phyloP scores from a whole-genome alignment of 352 stramenopile species.

The Globisporangium spinosum region DNA sequence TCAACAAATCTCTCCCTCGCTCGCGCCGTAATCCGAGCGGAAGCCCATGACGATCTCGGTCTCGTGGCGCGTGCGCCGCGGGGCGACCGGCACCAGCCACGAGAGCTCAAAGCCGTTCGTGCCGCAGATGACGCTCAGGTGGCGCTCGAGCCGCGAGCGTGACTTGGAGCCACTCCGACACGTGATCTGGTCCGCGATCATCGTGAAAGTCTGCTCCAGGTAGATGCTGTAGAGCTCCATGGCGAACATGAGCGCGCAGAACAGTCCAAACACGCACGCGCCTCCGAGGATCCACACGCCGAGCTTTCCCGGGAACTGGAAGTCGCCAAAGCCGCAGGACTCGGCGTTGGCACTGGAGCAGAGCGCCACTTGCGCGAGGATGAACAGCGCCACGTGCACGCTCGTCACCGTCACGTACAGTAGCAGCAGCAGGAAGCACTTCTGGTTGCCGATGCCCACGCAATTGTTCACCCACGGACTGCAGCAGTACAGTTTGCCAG shows the following conservation, averaged over 20 bases:
- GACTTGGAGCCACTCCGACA: slow-evolving; percentile 58
- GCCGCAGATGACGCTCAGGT: slow-evolving; percentile 75
- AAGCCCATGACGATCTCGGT: slow-evolving; percentile 63
- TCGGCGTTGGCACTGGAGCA: slow-evolving; percentile 28
- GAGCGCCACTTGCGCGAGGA: slow-evolving; percentile 44
- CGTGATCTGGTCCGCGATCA: slow-evolving; percentile 56
- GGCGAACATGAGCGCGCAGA: slow-evolving; percentile 68
- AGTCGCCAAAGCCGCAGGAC: slow-evolving; percentile 59
- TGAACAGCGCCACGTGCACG: slow-evolving; percentile 46
- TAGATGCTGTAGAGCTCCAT: slow-evolving; percentile 83
- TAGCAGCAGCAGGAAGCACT: slow-evolving; percentile 79
- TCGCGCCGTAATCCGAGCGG: slow-evolving; percentile 19
- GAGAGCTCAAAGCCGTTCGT: slow-evolving; percentile 60
- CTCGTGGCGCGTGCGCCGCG: slow-evolving; percentile 44
- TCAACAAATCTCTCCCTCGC: slow-evolving; percentile 29
- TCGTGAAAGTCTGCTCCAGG: slow-evolving; percentile 45
- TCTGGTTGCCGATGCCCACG: slow-evolving; percentile 78
- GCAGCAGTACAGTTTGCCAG: not conserved
- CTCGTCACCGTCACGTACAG: slow-evolving; percentile 67
- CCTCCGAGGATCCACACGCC: slow-evolving; percentile 66
- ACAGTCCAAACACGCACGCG: slow-evolving; percentile 67
- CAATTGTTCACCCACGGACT: slow-evolving; percentile 89
- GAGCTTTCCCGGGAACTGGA: slow-evolving; percentile 53
- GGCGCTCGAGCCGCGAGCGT: slow-evolving; percentile 49
- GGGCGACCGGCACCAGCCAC: slow-evolving; percentile 60